phyloP scores from a whole-genome alignment of 2,329 filamentous ascomycete genomes.

The Dendrostoma leiphaemia region DNA sequence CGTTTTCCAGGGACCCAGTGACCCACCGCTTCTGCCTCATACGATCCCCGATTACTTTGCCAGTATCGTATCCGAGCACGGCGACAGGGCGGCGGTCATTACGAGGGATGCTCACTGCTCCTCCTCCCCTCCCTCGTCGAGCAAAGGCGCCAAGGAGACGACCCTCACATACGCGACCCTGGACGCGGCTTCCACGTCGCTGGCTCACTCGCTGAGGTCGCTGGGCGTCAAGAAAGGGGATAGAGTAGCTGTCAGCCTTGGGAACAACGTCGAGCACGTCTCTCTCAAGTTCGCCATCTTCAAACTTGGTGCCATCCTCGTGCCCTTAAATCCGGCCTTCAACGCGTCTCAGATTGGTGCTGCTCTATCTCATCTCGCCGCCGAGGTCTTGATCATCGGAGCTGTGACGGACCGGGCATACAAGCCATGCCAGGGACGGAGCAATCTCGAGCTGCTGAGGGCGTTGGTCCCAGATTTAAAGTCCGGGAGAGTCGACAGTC shows the following conservation, averaged over 20 bases:
- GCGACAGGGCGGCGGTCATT: conserved; percentile 62
- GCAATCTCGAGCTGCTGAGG: conserved; percentile 48
- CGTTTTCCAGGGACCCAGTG: conserved; percentile 12
- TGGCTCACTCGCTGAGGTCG: conserved; percentile 68
- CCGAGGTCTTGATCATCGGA: conserved; percentile 76
- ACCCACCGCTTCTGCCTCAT: conserved; percentile 62
- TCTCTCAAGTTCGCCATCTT: conserved; percentile 85
- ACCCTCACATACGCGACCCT: conserved; percentile 72
- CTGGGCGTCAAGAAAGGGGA: conserved; percentile 78
- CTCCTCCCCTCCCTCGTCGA: conserved; percentile 41
- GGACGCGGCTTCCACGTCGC: conserved; percentile 71
- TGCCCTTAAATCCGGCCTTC: conserved; percentile 92
- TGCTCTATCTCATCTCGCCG: conserved; percentile 73
- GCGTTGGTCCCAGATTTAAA: conserved; percentile 43
- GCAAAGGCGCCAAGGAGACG: conserved; percentile 59
- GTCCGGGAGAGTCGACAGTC: conserved; percentile 32
- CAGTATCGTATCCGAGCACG: conserved; percentile 59
- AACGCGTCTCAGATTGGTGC: conserved; percentile 74
- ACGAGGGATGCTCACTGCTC: conserved; percentile 35
- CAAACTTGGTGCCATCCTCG: conserved; percentile 90
- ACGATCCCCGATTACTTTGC: conserved; percentile 75
- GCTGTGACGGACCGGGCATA: conserved; percentile 82
- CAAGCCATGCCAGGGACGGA: conserved; percentile 52
- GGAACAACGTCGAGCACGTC: conserved; percentile 82
- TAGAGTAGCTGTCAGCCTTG: conserved; percentile 80